A percentile compares a stretch with the other conserved stretches of the same genome.
phyloP scores from a whole-genome alignment of 2,329 filamentous ascomycete genomes.

The Sporothrix phasma region DNA sequence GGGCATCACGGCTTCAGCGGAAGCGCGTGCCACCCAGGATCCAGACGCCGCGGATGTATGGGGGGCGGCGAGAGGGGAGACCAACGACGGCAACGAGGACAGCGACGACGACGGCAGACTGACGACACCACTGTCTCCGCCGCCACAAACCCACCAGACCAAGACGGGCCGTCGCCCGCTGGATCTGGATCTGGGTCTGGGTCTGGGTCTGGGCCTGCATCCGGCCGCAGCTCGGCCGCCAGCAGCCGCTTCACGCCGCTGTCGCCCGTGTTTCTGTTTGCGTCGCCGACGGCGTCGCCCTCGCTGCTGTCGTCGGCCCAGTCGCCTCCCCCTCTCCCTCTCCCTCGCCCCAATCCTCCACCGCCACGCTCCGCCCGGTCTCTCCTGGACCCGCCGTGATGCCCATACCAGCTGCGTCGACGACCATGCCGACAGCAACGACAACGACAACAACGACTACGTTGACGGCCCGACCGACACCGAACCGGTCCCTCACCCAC shows the following conservation, averaged over 20 bases:
- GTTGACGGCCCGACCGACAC: neutral
- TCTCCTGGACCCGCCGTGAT: constrained; percentile 15
- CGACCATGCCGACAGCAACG: neutral
- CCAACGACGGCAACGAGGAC: neutral
- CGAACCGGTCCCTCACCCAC: constrained; percentile 6
- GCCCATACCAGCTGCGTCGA: constrained; percentile 12
- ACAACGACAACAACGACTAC: neutral
- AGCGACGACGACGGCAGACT: neutral
- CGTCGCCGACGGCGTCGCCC: neutral
- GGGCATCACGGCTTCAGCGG: constrained; percentile 18
- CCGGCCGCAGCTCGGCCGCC: neutral
- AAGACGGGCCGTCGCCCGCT: neutral
- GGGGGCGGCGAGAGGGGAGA: neutral
- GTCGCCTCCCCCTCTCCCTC: neutral
- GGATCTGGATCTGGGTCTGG: neutral
- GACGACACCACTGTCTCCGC: constrained; percentile 16
- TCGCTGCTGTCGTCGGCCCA: neutral
- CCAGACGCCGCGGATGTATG: neutral
- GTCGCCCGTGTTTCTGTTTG: constrained; percentile 11
- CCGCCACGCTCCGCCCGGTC: neutral
- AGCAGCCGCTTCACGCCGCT: constrained; percentile 8
- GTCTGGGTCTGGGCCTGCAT: neutral
- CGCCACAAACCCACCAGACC: constrained; percentile 14
- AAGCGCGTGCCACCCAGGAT: constrained; percentile 16
- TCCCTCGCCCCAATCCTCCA: neutral